Evolutionary conservation across 768 basidiomycete genomes (phyloP), one percentile per base, ranked within the genome.

Genomic region (Boletus reticulatus): DNA sequence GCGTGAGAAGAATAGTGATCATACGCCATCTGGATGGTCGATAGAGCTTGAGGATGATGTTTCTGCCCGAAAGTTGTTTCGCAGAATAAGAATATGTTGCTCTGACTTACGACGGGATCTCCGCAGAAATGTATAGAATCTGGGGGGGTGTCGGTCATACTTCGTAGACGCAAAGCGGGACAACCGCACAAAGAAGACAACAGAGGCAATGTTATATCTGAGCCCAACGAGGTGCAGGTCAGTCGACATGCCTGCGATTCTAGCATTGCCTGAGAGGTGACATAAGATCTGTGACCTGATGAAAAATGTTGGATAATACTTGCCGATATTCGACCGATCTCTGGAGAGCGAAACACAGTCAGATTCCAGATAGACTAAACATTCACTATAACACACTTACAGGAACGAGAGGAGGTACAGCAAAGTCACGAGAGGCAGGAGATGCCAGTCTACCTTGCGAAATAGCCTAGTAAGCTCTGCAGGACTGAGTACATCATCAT

Each of bases 261-360:
- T 67, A 0, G 76, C 75, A 57, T 76, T 76, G 41, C 75, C 75
- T 76, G 39, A 39, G n/a, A 36, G 6, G n/a, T 22, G 10, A 17
- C 11, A 17, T 59, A 20, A 57, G 60, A 19, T 7, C 11, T 13
- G 5, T 29, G 22, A 39, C 6, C n/a, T 12, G 6, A 31, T 51
- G 16, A 27, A 22, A 20, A 16, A 22, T 19, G 13, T 3, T 24
- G 16, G 27, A 56, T 29, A 19, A 38, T 38, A 67, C 71, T 69
- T 63, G 50, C 78, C 78, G 39, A 80, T 65, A 62, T 79, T 80
- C 39, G 74, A 64, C n/a, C 79, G 74, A 62, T 80, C 79, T 36
- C 75, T 76, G 47, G 20, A 51, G 29, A 32, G 43, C 38, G n/a
- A 27, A 43, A 4, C 8, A 37, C 3, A 16, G 17, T 58, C 13